Evolutionary conservation across 2,329 filamentous ascomycete genomes (phyloP).

Genomic region (Fusarium sp.): DNA sequence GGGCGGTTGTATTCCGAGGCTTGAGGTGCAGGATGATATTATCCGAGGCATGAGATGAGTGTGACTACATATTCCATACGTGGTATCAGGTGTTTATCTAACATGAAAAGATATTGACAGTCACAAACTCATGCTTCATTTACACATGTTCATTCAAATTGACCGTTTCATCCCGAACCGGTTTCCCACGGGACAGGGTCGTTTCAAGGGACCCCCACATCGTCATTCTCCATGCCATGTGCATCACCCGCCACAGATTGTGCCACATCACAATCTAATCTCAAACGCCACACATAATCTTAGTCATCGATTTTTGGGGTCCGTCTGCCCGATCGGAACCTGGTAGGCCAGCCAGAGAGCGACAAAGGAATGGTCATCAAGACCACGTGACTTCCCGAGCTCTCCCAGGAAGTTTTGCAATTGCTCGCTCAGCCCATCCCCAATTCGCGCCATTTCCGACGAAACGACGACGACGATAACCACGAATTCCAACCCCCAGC

Average conservation of each 20-base stretch:
- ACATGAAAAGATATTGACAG: not conserved
- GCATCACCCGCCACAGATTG: not conserved
- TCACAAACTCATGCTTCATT: not conserved
- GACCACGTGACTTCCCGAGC: conserved; percentile 50
- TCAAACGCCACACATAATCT: not conserved
- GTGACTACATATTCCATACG: not conserved
- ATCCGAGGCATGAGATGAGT: conserved; percentile 13
- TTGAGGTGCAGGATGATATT: not conserved
- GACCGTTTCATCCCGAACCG: conserved; percentile 41
- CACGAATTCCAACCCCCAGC: conserved; percentile 24
- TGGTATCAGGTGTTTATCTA: not conserved
- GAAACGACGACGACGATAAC: conserved; percentile 42
- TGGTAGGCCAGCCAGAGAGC: conserved; percentile 31
- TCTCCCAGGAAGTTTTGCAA: conserved; percentile 46
- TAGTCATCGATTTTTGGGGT: conserved; percentile 3
- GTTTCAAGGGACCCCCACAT: conserved; percentile 34
- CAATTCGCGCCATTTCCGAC: conserved; percentile 50
- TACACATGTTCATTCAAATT: conserved; percentile 6
- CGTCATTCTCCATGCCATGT: conserved; percentile 2
- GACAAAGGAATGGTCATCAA: conserved; percentile 44
- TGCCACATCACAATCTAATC: not conserved
- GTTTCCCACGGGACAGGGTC: conserved; percentile 40
- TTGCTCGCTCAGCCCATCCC: conserved; percentile 46
- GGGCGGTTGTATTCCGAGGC: conserved; percentile 6
- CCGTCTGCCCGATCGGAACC: conserved; percentile 31